Percentiles rank a stretch among this genome's conserved stretches.
Evolutionary conservation across 208 protist species (phyloP).

Genomic region (Crithidia bombi): DNA sequence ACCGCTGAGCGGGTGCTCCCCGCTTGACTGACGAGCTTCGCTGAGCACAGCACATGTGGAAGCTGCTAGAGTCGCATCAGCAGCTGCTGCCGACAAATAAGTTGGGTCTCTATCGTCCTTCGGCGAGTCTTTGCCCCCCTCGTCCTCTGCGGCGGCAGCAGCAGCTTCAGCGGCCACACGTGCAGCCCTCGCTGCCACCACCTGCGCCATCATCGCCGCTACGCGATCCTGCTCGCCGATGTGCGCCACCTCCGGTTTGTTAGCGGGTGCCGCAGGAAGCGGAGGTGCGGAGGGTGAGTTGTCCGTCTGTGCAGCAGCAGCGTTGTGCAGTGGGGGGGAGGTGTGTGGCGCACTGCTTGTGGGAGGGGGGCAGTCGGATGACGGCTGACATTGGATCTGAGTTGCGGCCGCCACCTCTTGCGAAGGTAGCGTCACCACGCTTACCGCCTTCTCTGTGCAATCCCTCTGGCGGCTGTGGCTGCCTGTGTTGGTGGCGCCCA

Average conservation of each 20-base stretch:
- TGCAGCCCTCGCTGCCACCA: slow-evolving; percentile 46
- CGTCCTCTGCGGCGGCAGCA: slow-evolving; percentile 7
- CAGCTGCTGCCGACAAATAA: neutral
- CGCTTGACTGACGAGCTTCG: too few relatives aligned
- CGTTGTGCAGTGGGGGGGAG: too few relatives aligned
- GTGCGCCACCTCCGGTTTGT: slow-evolving; percentile 26
- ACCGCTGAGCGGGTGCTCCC: too few relatives aligned
- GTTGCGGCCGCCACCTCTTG: too few relatives aligned
- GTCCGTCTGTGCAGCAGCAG: neutral
- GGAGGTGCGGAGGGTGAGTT: neutral
- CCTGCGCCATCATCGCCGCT: slow-evolving; percentile 55
- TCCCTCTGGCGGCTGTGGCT: too few relatives aligned
- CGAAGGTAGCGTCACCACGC: too few relatives aligned
- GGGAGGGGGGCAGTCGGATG: too few relatives aligned
- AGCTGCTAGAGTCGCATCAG: neutral
- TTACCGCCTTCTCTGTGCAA: too few relatives aligned
- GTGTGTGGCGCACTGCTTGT: too few relatives aligned
- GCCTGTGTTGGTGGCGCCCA: too few relatives aligned
- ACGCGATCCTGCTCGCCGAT: slow-evolving; percentile 36
- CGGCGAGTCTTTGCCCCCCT: neutral
- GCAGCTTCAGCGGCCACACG: slow-evolving; percentile 32
- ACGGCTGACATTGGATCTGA: too few relatives aligned
- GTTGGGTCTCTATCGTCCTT: neutral
- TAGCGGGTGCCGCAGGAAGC: neutral
- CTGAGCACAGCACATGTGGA: neutral